phyloP scores from a whole-genome alignment of 805 yeast species.

The Yarrowia yakushimensis region DNA sequence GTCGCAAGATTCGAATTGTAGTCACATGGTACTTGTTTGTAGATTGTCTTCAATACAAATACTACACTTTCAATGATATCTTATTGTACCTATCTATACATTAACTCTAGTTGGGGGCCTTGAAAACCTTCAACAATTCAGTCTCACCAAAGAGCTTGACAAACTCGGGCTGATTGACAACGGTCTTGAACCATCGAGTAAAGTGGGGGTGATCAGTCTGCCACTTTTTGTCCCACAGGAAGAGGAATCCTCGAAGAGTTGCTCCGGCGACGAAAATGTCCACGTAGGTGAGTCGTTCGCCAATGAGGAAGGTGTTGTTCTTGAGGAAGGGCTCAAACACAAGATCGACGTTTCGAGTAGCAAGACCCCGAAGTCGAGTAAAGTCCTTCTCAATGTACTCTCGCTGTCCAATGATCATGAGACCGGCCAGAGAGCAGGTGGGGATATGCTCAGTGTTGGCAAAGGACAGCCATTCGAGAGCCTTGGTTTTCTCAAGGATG shows the following conservation, averaged over 20 bases:
- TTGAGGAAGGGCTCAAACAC: slow-evolving; percentile 54
- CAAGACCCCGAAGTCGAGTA: slow-evolving; percentile 41
- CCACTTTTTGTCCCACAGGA: slow-evolving; percentile 63
- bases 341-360: slow-evolving; percentile 41
- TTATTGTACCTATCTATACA: too few relatives aligned
- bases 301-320: slow-evolving; percentile 63
- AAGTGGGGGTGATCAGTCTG: slow-evolving; percentile 58
- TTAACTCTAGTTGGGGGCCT: background rate
- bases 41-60: too few relatives aligned
- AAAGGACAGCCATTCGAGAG: slow-evolving; percentile 76
- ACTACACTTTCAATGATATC: too few relatives aligned
- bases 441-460: slow-evolving; percentile 64
- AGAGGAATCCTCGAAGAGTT: slow-evolving; percentile 52
- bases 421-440: slow-evolving; percentile 49
- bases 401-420: slow-evolving; percentile 56
- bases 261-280: slow-evolving; percentile 56
- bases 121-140: slow-evolving; percentile 3
- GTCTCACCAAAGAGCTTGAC: slow-evolving; percentile 46
- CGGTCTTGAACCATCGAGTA: slow-evolving; percentile 69
- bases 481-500: slow-evolving; percentile 57
- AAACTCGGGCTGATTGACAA: slow-evolving; percentile 46
- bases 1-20: too few relatives aligned
- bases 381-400: slow-evolving; percentile 76
- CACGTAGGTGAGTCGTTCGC: slow-evolving; percentile 63
- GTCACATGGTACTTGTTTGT: too few relatives aligned